These are phyloP conservation scores for Rhizopus microsporus DNA, from an alignment of 371 early-diverging fungal genomes.

Conservation along the genomic window DNA sequence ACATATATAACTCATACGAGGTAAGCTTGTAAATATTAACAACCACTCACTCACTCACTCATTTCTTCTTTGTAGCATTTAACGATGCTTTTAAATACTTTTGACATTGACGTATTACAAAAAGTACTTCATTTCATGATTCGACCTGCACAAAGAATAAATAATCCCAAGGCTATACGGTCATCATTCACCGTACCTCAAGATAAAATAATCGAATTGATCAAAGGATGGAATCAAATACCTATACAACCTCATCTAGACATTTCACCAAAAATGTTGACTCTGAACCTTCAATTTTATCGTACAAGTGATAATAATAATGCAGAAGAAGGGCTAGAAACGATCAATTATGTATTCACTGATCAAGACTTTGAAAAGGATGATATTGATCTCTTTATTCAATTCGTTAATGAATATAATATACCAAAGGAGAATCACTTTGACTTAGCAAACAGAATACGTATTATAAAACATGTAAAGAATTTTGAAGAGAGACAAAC, in stretches of 20 bases:
- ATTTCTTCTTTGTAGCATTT: constrained; percentile 4
- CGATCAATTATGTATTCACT: constrained; percentile 18
- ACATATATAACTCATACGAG: constrained; percentile 91
- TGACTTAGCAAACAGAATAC: constrained; percentile 77
- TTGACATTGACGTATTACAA: constrained; percentile 76
- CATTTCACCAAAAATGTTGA: constrained; percentile 53
- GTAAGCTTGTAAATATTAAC: constrained; percentile 43
- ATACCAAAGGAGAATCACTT: constrained; percentile 80
- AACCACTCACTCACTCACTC: neutral
- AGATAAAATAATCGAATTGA: constrained; percentile 63
- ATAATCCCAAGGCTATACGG: constrained; percentile 69
- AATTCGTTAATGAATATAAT: constrained; percentile 56
- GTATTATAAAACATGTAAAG: constrained; percentile 66
- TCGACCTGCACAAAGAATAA: constrained; percentile 82
- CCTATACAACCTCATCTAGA: constrained; percentile 40
- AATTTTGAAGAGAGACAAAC: constrained; percentile 50
- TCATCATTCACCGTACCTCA: constrained; percentile 65
- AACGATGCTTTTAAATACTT: constrained; percentile 58
- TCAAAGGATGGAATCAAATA: constrained; percentile 60
- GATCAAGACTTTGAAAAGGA: constrained; percentile 19
- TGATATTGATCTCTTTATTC: constrained; percentile 47
- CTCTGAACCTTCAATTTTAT: constrained; percentile 65
- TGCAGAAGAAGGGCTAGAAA: constrained; percentile 22
- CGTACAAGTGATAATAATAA: constrained; percentile 33
- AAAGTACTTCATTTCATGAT: constrained; percentile 72